Evolutionary conservation across 2,329 filamentous ascomycete species (phyloP), one percentile per base, ranked within the genome.

Genomic region (Fusarium palustre): DNA sequence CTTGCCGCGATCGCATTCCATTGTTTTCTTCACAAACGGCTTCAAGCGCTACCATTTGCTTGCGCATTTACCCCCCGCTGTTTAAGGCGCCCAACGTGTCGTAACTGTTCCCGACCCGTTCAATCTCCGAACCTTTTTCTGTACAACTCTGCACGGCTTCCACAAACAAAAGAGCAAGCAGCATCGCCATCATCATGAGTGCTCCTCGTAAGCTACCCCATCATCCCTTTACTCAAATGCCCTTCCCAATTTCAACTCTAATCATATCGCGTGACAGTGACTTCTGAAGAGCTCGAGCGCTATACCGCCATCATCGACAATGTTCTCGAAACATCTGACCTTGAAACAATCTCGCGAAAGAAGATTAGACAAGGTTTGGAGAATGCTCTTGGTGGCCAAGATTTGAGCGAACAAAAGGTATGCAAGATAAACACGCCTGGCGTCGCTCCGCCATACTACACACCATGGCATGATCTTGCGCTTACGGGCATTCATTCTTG

Each of bases 291-390:
- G 74, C 80, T 80, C 69, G 67, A 76, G 58, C 80, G 82, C 69
- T 90, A 88, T 77, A 89, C 85, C 55, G 78, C 80, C 56, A 84
- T 90, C 71, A 89, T 90, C 76, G 88, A 90, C 73, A 81, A 78
- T 41, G 89, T 90, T 66, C 83, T 90, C 24, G 81, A 81, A 28
- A 85, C 82, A 13, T 85, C 86, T 57, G 86, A 90, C 69, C 84
- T 90, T 41, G 82, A 86, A 70, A 90, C 88, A n/a, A 86, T 90
- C 54, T 87, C 88, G 30, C 84, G 87, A 64, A 90, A 90, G 76
- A 88, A 87, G 79, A 85, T 90, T 59, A 85, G 87, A 54, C 82
- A 85, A 69, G 85, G 84, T 4, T 79, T 90, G 43, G 85, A 90
- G 76, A 77, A 79, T 48, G 82, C 83, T 28, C 78, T 89, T 18